Evolutionary conservation across 352 stramenopile genomes (phyloP).

Genomic region (Phytophthora megakarya): DNA sequence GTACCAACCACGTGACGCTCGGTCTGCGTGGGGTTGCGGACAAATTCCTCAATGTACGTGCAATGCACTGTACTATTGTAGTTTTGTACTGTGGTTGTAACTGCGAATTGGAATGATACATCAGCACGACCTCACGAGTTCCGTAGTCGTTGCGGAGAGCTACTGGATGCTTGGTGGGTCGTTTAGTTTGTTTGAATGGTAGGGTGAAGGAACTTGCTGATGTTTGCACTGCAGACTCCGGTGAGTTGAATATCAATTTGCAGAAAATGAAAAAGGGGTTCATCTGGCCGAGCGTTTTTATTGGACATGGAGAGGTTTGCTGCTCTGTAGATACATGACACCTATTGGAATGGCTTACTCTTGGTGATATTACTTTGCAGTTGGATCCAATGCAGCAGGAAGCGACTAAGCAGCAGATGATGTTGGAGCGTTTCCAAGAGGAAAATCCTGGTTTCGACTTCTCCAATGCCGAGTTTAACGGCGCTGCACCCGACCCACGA

Average conservation of each 20-base stretch:
- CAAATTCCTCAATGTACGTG: constrained; percentile 92
- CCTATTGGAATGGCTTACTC: not conserved
- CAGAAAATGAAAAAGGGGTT: constrained; percentile 97
- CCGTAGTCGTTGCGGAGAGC: constrained; percentile 93
- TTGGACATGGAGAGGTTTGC: constrained; percentile 79
- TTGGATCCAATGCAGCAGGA: constrained; percentile 92
- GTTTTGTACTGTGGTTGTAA: not conserved
- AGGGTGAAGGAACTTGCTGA: no score
- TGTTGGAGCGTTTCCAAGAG: constrained; percentile 98
- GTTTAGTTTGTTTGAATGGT: not conserved
- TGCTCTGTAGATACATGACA: not conserved
- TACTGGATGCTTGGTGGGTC: constrained; percentile 94
- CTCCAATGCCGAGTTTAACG: constrained; percentile 97
- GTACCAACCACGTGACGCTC: constrained; percentile 86
- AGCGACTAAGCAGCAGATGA: constrained; percentile 95
- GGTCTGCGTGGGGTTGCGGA: constrained; percentile 87
- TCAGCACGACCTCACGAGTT: constrained; percentile 91
- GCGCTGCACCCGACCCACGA: constrained; percentile 93
- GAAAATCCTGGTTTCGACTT: constrained; percentile 99
- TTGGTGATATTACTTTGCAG: constrained; percentile 29
- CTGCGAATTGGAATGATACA: not conserved
- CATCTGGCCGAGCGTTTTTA: constrained; percentile 93
- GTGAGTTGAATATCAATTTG: constrained; percentile 92
- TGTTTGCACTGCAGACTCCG: no score
- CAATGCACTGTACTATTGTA: not conserved